Base-by-base conservation (phyloP, 257 asterid species). In the Fraxinus cuspidata region DNA sequence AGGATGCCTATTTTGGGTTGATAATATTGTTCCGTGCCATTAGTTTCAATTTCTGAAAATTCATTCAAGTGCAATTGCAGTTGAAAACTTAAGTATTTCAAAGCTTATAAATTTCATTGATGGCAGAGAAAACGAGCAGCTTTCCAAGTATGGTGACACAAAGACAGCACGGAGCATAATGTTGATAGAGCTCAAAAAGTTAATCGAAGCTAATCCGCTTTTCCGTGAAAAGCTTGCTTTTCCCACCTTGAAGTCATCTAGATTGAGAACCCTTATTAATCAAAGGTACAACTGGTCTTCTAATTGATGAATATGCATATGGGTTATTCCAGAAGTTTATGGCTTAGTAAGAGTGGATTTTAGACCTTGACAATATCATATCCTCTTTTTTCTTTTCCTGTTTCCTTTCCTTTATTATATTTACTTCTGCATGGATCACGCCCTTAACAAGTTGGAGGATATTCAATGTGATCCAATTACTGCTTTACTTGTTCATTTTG, bases 81-180 rank as follows among this genome's bases (percentile, higher is more conserved):
- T 31, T 31, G 64, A 51, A 25, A 77, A 66, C 5, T 63, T 74
- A 12, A 44, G 7, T 37, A 71, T 40, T 19, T 63, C 19, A 40
- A 79, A 73, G 68, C 67, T 75, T 34, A 77, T 84, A 4, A 18
- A 63, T 58, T 58, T 72, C 76, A 58, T 64, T 81, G 67, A 67
- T 85, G 78, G 78, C 96, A 95, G 99, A 91, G 99, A 95, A 83
- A 93, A 95, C 73, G 99, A 95, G 88, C 98, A 95, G 91, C 96
- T 95, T 60, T 92, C 98, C 34, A 95, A 95, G 82, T 95, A 95
- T 83, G 98, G 98, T 25, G 99, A 93, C 87, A 92, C 99, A 74
- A 95, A 95, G 89, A 93, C 99, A 40, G 99, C 99, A 70, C 97
- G 99, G 35, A 87, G 96, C 87, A 93, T 95, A 82, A 93, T 95